These are phyloP conservation scores for Pyrenophora graminea DNA, from an alignment of 2,329 filamentous ascomycete species.

Conservation along the genomic window DNA sequence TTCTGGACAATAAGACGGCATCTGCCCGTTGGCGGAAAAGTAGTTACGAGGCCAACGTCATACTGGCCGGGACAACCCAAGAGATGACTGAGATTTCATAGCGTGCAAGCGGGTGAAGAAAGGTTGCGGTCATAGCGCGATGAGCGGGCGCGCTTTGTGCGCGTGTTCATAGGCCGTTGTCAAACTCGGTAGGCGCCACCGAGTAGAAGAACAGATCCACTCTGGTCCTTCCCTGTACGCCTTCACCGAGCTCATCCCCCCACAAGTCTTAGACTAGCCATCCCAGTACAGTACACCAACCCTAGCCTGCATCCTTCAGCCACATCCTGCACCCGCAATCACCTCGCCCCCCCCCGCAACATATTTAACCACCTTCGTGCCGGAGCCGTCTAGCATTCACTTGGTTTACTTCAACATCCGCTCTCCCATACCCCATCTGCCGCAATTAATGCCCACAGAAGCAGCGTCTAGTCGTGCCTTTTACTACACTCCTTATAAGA, in stretches of 20 bases:
- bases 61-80: constrained; percentile 6
- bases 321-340: constrained; percentile 8
- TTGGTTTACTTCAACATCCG: constrained; percentile 1
- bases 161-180: constrained; percentile 22
- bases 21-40: background rate
- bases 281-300: background rate
- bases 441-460: constrained; percentile 48
- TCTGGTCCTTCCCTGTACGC: constrained; percentile 18
- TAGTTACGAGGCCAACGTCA: constrained; percentile 7
- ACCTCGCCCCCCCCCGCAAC: constrained; percentile 9
- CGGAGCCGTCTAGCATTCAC: constrained; percentile 2
- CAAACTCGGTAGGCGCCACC: constrained; percentile 13
- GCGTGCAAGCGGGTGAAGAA: constrained; percentile 6
- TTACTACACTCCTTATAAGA: constrained; percentile 47
- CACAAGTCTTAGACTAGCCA: constrained; percentile 18
- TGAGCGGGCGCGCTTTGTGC: constrained; percentile 6
- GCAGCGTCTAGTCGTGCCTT: constrained; percentile 40
- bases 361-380: constrained; percentile 14
- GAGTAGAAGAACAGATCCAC: constrained; percentile 7
- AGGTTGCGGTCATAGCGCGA: constrained; percentile 23
- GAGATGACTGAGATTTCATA: constrained; percentile 19
- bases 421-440: background rate
- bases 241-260: constrained; percentile 21
- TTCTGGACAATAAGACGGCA: background rate
- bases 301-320: constrained; percentile 6